Conservation (phyloP, 192 early-diverging fungal genomes). For the Podila horticola region DNA sequence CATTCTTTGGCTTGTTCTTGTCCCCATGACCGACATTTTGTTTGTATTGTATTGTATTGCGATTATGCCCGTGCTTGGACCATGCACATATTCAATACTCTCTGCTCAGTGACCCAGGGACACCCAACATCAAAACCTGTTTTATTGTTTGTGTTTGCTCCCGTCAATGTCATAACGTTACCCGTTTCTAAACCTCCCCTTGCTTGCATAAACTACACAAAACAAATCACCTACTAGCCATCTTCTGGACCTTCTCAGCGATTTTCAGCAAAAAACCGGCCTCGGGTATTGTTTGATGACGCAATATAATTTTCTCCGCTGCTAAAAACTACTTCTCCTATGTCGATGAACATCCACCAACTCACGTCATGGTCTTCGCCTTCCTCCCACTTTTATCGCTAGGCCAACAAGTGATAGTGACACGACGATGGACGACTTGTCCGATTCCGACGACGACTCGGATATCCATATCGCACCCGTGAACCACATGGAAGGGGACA, state of each 20-base stretch:
- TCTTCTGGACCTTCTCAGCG: conserved; percentile 44
- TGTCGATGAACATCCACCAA: neutral
- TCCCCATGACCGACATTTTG: neutral
- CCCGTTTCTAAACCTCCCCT: neutral
- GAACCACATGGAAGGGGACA: conserved; percentile 6
- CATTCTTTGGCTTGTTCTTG: no score
- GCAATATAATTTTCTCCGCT: neutral
- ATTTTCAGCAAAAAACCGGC: conserved; percentile 37
- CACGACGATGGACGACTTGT: conserved; percentile 39
- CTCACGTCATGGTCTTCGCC: neutral
- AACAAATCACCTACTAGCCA: conserved; percentile 14
- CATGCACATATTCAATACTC: no score
- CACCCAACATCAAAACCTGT: neutral
- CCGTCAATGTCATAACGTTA: no score
- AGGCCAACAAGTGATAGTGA: conserved; percentile 48
- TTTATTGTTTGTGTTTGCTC: neutral
- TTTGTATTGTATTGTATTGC: no score
- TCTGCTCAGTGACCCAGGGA: no score
- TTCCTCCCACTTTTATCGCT: neutral
- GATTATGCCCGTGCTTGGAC: no score
- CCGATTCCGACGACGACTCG: conserved; percentile 24
- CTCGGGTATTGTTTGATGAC: conserved; percentile 13
- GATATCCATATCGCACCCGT: neutral
- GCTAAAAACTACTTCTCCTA: neutral
- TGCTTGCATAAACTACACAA: neutral